These are phyloP conservation scores for Circinella minor DNA, from an alignment of 371 early-diverging fungal genomes.

Conservation along the genomic window DNA sequence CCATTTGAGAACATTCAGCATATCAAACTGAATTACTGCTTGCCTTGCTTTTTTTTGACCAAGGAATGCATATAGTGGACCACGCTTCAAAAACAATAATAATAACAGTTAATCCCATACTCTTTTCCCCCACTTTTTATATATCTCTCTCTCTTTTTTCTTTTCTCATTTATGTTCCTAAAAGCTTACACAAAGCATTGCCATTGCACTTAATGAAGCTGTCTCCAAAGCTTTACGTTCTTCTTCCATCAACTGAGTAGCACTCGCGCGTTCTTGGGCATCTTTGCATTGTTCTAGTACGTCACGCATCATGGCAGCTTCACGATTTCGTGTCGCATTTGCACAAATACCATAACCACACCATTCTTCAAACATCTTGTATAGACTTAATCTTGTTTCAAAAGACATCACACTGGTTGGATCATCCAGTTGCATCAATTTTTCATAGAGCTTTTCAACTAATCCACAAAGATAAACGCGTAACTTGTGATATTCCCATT, in stretches of 20 bases:
- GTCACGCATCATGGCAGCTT: constrained; percentile 74
- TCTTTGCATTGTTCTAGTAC: constrained; percentile 82
- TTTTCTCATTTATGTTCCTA: too few relatives aligned
- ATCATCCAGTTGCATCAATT: constrained; percentile 53
- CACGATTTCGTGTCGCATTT: constrained; percentile 66
- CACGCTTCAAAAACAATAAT: constrained; percentile 51
- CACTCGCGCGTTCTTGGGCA: constrained; percentile 62
- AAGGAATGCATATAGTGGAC: constrained; percentile 69
- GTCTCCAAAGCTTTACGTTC: constrained; percentile 79
- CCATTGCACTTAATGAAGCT: constrained; percentile 88
- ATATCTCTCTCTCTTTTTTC: background rate
- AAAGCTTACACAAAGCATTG: constrained; percentile 76
- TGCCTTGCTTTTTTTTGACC: constrained; percentile 66
- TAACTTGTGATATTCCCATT: constrained; percentile 89
- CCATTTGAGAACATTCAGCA: constrained; percentile 64
- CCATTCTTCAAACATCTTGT: constrained; percentile 92
- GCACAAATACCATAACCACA: constrained; percentile 84
- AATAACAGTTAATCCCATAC: background rate
- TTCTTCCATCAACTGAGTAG: constrained; percentile 74
- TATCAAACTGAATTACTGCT: constrained; percentile 62
- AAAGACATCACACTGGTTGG: constrained; percentile 71
- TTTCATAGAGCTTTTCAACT: constrained; percentile 82
- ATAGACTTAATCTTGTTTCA: constrained; percentile 77
- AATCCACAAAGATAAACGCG: constrained; percentile 88
- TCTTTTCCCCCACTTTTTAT: too few relatives aligned